A percentile compares a stretch with the other conserved stretches of the same genome.
phyloP scores from a whole-genome alignment of 495 filamentous ascomycete species.

The Paragyromitra xinjiangensis region DNA sequence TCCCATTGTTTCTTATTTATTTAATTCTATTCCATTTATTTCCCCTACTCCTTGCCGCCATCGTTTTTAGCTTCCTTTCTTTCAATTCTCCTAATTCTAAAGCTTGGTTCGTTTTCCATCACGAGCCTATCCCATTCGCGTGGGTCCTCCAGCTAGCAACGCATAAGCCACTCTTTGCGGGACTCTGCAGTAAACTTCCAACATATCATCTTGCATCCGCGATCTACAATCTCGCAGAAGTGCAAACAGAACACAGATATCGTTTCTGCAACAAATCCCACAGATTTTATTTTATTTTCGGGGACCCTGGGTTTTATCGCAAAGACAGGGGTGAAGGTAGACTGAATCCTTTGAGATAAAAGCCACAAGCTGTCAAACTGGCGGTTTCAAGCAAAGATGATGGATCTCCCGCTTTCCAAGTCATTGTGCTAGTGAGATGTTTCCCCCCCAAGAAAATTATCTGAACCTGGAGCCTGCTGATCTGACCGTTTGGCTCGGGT shows the following conservation, averaged over 20 bases:
- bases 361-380: constrained; percentile 46
- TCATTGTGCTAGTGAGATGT: constrained; percentile 79
- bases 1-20: constrained; percentile 11
- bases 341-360: constrained; percentile 2
- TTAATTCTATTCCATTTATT: constrained; percentile 29
- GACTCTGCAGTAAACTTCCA: constrained; percentile 47
- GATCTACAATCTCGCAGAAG: constrained; percentile 39
- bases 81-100: constrained; percentile 34
- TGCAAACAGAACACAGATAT: constrained; percentile 24
- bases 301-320: constrained; percentile 5
- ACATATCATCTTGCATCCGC: constrained; percentile 29
- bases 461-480: constrained; percentile 39
- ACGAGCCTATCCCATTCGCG: constrained; percentile 37
- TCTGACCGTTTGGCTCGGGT: constrained; percentile 53
- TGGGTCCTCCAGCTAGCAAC: constrained; percentile 29
- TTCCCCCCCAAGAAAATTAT: constrained; percentile 26
- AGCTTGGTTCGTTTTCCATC: constrained; percentile 34
- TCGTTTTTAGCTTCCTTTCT: constrained; percentile 27
- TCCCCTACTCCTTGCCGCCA: constrained; percentile 21
- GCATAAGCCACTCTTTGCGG: constrained; percentile 46
- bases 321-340: constrained; percentile 27
- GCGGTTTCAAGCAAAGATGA: constrained; percentile 53
- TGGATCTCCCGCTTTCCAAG: constrained; percentile 70
- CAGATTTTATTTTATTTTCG: constrained; percentile 1
- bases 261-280: constrained; percentile 5